These are phyloP conservation scores for Cryptosporidium sp. DNA, from an alignment of 169 alveolate genomes.

Conservation along the genomic window DNA sequence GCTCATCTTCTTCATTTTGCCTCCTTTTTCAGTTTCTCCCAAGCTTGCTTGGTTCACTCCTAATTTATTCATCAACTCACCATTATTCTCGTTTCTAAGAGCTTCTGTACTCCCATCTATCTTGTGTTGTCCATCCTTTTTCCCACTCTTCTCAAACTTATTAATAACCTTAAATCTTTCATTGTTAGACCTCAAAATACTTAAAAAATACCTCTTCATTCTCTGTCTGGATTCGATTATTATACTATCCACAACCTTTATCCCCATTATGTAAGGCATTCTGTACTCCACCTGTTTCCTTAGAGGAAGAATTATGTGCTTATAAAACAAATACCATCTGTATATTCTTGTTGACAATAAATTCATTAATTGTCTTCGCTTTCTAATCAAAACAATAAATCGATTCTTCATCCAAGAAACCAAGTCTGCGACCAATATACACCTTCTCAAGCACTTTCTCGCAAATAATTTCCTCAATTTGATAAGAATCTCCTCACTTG, in stretches of 20 bases:
- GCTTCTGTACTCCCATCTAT: not conserved
- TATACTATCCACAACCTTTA: constrained; percentile 2
- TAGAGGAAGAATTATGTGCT: constrained; percentile 36
- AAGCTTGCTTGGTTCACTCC: not conserved
- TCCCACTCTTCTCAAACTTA: not conserved
- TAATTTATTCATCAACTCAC: not conserved
- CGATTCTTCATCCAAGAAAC: constrained; percentile 63
- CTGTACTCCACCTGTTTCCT: constrained; percentile 30
- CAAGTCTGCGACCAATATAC: constrained; percentile 47
- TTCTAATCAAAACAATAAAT: constrained; percentile 36
- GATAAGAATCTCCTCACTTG: constrained; percentile 30
- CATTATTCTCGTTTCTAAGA: constrained; percentile 1
- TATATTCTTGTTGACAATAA: constrained; percentile 23
- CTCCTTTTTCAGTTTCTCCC: not conserved
- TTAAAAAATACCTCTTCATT: not conserved
- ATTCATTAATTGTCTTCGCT: constrained; percentile 19
- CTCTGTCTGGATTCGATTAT: not conserved
- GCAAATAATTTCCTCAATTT: constrained; percentile 26
- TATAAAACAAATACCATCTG: constrained; percentile 66
- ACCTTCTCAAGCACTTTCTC: constrained; percentile 35
- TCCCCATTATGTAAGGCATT: constrained; percentile 58
- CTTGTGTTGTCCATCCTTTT: not conserved
- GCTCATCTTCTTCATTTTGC: not conserved
- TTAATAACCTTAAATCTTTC: not conserved
- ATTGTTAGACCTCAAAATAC: not conserved